phyloP scores from a whole-genome alignment of 2,329 filamentous ascomycete genomes.

The Phyllosticta citribraziliensis region DNA sequence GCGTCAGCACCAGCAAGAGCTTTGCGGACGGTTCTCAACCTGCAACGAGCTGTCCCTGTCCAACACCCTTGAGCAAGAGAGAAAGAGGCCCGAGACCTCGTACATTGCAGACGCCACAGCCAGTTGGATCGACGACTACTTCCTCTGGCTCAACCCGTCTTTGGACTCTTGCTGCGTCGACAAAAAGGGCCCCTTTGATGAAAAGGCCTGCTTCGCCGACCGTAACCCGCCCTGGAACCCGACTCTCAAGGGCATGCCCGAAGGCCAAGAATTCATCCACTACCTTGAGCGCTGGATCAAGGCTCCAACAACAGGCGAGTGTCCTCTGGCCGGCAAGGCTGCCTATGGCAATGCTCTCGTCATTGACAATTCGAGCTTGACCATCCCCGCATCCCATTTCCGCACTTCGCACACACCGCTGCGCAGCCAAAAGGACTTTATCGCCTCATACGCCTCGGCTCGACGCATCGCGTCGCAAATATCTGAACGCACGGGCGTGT shows the following conservation, averaged over 20 bases:
- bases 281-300: conserved; percentile 78
- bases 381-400: conserved; percentile 79
- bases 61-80: conserved; percentile 87
- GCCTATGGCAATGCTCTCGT: conserved; percentile 79
- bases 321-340: conserved; percentile 79
- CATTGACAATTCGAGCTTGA: conserved; percentile 56
- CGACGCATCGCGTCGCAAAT: conserved; percentile 78
- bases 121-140: conserved; percentile 95
- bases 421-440: conserved; percentile 84
- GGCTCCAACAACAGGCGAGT: conserved; percentile 70
- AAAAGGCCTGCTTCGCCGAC: conserved; percentile 61
- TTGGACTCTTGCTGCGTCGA: conserved; percentile 66
- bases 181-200: conserved; percentile 15
- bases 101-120: conserved; percentile 83
- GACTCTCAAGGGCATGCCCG: conserved; percentile 81
- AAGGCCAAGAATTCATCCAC: conserved; percentile 79
- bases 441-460: conserved; percentile 78
- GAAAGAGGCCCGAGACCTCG: conserved; percentile 77
- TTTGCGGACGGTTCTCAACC: conserved; percentile 85
- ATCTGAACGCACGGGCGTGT: conserved; percentile 57
- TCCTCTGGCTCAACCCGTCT: conserved; percentile 88
- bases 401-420: conserved; percentile 81
- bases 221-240: conserved; percentile 80
- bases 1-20: conserved; percentile 65
- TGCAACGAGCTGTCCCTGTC: conserved; percentile 76